phyloP scores from a whole-genome alignment of 2,329 filamentous ascomycete genomes.

The Gliomastix tumulicola region DNA sequence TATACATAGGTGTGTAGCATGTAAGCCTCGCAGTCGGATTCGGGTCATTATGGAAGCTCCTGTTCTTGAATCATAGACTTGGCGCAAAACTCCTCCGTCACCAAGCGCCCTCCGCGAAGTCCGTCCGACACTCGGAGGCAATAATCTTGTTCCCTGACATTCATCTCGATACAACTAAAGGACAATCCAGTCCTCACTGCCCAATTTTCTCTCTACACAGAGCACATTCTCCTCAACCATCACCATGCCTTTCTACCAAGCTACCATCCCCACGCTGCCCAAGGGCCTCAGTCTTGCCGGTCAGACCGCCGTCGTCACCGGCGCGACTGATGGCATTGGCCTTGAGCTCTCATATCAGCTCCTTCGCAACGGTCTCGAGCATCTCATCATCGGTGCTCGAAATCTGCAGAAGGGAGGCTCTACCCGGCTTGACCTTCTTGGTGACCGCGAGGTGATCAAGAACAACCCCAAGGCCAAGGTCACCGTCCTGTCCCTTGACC shows the following conservation, averaged over 20 bases:
- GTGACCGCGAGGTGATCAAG: not conserved
- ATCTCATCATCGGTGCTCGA: not conserved
- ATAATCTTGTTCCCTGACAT: too few relatives aligned
- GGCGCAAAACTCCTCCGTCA: too few relatives aligned
- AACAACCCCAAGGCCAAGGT: not conserved
- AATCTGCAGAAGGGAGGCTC: not conserved
- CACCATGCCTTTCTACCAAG: not conserved
- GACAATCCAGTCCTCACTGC: too few relatives aligned
- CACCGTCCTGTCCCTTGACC: not conserved
- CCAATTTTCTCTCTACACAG: too few relatives aligned
- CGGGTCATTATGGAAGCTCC: too few relatives aligned
- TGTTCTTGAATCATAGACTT: too few relatives aligned
- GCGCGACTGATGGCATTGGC: slow-evolving; percentile 1
- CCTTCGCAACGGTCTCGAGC: not conserved
- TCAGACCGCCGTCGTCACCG: slow-evolving; percentile 1
- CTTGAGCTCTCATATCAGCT: not conserved
- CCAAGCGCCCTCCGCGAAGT: too few relatives aligned
- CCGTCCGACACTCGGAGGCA: too few relatives aligned
- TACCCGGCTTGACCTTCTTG: not conserved
- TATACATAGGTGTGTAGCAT: too few relatives aligned
- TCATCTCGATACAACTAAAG: too few relatives aligned
- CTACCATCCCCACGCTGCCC: not conserved
- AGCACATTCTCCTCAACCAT: too few relatives aligned
- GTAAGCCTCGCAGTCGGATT: too few relatives aligned
- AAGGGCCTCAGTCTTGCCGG: not conserved